Evolutionary conservation across 1,284 basidiomycete species (phyloP).

Genomic region (Meripilus lineatus): DNA sequence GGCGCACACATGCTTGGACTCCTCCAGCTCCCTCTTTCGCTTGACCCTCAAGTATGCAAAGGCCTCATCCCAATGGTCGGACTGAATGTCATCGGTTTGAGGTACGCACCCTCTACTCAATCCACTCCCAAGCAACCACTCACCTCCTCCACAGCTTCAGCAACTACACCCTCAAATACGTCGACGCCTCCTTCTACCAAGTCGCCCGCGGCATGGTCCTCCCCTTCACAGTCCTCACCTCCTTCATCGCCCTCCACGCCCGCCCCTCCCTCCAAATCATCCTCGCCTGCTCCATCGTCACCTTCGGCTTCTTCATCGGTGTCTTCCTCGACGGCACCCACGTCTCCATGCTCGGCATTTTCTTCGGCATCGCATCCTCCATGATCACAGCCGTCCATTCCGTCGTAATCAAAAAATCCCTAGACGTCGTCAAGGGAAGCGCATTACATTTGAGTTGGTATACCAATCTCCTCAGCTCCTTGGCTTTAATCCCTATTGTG

Average conservation of each 20-base stretch:
- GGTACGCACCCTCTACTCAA: constrained; percentile 37
- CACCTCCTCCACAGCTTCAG: constrained; percentile 60
- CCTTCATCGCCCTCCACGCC: constrained; percentile 64
- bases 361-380: constrained; percentile 74
- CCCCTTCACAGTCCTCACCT: constrained; percentile 81
- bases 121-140: neutral
- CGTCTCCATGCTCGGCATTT: constrained; percentile 59
- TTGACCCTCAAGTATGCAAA: constrained; percentile 60
- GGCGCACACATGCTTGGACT: constrained; percentile 56
- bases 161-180: constrained; percentile 88
- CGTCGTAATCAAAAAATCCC: constrained; percentile 79
- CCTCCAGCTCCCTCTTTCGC: constrained; percentile 53
- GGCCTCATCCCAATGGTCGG: constrained; percentile 69
- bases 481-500: constrained; percentile 62
- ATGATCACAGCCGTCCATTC: constrained; percentile 78
- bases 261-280: constrained; percentile 73
- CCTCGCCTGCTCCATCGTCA: constrained; percentile 68
- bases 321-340: constrained; percentile 71
- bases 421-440: constrained; percentile 72
- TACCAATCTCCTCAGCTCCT: constrained; percentile 70
- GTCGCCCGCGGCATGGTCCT: constrained; percentile 84
- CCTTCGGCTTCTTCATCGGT: constrained; percentile 80
- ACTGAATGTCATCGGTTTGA: constrained; percentile 76
- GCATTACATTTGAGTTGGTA: constrained; percentile 83
- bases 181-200: constrained; percentile 90